Conservation (phyloP, 129 eudicot species). For the Calendula officinalis region DNA sequence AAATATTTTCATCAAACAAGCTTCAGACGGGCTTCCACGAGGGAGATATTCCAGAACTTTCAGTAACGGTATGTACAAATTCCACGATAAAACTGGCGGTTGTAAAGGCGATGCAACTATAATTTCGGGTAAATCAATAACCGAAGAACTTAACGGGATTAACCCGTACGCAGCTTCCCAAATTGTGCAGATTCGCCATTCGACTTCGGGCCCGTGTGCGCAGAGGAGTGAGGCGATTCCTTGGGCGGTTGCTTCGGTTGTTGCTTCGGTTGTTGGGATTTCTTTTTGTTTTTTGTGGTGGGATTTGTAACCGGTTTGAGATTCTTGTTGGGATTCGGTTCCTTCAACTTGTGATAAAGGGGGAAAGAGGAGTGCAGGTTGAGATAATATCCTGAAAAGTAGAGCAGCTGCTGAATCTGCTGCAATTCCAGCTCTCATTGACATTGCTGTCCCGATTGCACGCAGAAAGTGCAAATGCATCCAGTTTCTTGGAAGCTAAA, state of each 20-base stretch:
- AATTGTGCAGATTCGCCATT: constrained; percentile 98
- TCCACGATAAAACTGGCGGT: constrained; percentile 94
- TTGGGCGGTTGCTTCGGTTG: constrained; percentile 95
- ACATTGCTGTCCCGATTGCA: constrained; percentile 97
- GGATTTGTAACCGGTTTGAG: constrained; percentile 49
- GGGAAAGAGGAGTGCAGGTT: constrained; percentile 95
- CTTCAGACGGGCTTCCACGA: constrained; percentile 96
- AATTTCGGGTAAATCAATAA: constrained; percentile 90
- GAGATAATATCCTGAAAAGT: constrained; percentile 88
- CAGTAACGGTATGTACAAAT: constrained; percentile 84
- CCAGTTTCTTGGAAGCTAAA: constrained; percentile 97
- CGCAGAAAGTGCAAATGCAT: constrained; percentile 98
- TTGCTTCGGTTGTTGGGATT: constrained; percentile 79
- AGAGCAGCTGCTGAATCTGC: constrained; percentile 99
- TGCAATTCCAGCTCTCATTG: constrained; percentile 95
- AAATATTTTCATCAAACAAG: constrained; percentile 96
- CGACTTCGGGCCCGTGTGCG: constrained; percentile 97
- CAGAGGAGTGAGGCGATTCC: constrained; percentile 98
- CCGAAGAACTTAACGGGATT: constrained; percentile 86
- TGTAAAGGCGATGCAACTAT: constrained; percentile 95
- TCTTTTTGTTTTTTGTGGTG: constrained; percentile 63
- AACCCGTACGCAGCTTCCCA: constrained; percentile 99
- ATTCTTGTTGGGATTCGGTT: constrained; percentile 56
- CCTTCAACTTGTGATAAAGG: constrained; percentile 90
- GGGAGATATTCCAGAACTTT: constrained; percentile 98